Conservation (phyloP, 352 stramenopile species). For the Phytophthora pinifolia region DNA sequence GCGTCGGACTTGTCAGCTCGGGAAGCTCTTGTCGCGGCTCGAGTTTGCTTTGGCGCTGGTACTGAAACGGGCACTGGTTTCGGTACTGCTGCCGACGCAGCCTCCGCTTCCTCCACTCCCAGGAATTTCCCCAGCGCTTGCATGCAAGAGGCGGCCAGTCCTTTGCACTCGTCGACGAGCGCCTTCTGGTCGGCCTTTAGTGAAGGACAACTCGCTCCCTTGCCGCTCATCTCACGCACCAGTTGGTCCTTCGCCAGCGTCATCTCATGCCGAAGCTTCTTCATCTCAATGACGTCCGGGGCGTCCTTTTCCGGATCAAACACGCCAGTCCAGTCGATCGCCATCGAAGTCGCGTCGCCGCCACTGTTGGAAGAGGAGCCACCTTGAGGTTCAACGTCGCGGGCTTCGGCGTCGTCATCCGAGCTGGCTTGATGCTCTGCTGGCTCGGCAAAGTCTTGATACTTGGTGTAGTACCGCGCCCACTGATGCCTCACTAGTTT, state of each 20-base stretch:
- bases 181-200: slow-evolving; percentile 37
- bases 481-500: slow-evolving; percentile 62
- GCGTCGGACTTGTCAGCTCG: slow-evolving; percentile 16
- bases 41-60: slow-evolving; percentile 4
- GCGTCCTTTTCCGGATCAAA: slow-evolving; percentile 45
- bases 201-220: slow-evolving; percentile 9
- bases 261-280: slow-evolving; percentile 72
- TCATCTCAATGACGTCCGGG: slow-evolving; percentile 65
- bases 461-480: slow-evolving; percentile 54
- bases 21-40: slow-evolving; percentile 15
- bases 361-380: too few relatives aligned
- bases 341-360: slow-evolving; percentile 8
- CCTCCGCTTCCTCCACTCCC: slow-evolving; percentile 25
- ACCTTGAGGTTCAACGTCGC: too few relatives aligned
- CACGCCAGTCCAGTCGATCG: slow-evolving; percentile 35
- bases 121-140: slow-evolving; percentile 67
- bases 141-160: slow-evolving; percentile 61
- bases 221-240: slow-evolving; percentile 32
- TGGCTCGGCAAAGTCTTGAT: slow-evolving; percentile 27
- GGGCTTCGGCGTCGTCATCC: too few relatives aligned
- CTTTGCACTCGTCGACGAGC: slow-evolving; percentile 63
- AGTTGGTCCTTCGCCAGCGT: slow-evolving; percentile 47
- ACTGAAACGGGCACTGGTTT: slow-evolving; percentile 2
- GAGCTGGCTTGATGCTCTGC: not conserved
- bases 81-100: not conserved